Evolutionary conservation across 345 rosid genomes (phyloP).

Genomic region (Gossypium mustelinum): DNA sequence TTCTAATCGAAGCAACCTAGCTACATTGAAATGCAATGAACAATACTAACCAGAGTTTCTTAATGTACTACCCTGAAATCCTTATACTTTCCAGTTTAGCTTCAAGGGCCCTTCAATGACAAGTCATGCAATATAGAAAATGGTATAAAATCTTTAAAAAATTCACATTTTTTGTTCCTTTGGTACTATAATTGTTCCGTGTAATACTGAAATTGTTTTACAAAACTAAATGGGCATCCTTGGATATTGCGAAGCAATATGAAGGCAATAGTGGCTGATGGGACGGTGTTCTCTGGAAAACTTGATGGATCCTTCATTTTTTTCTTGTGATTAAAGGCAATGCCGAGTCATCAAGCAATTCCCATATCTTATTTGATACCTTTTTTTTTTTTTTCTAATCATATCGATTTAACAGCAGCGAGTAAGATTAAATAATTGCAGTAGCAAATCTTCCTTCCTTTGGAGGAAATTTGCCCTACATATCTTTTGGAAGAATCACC

Average conservation of each 20-base stretch:
- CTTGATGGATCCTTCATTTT: neutral
- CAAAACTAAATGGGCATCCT: neutral
- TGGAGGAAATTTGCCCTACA: neutral
- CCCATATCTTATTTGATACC: neutral
- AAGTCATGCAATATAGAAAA: too few relatives aligned
- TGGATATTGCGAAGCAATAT: neutral
- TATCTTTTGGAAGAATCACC: neutral
- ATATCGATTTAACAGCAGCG: neutral
- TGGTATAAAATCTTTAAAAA: too few relatives aligned
- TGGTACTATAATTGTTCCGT: neutral
- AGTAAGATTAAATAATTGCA: neutral
- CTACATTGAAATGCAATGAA: neutral
- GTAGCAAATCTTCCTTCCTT: neutral
- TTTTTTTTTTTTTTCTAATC: neutral
- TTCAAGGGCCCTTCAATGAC: neutral
- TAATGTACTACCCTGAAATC: too few relatives aligned
- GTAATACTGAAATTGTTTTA: neutral
- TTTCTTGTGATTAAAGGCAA: neutral
- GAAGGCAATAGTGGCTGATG: neutral
- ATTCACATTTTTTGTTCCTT: too few relatives aligned
- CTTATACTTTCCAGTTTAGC: too few relatives aligned
- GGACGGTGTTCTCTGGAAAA: neutral
- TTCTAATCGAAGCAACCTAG: neutral
- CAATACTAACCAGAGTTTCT: too few relatives aligned
- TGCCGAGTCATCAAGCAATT: conserved; percentile 9